These are phyloP conservation scores for Cicer bijugum DNA, from an alignment of 306 rosid species.

Conservation along the genomic window DNA sequence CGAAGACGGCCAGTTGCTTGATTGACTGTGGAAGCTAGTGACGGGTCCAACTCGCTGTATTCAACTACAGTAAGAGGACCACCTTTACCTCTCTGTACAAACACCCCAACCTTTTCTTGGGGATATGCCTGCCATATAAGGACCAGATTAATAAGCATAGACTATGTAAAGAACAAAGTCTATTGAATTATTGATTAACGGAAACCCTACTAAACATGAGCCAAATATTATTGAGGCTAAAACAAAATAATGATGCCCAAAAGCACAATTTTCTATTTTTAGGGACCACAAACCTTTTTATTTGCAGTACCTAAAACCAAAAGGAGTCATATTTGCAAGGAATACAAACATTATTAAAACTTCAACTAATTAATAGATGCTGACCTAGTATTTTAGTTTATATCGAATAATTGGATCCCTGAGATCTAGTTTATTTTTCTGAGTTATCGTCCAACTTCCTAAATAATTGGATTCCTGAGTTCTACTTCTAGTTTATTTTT, in stretches of 20 bases:
- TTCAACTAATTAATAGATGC: constrained; percentile 12
- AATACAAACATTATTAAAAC: background rate
- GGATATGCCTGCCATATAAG: constrained; percentile 81
- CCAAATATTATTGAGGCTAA: background rate
- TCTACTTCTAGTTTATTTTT: background rate
- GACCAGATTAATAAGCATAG: constrained; percentile 35
- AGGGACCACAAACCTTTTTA: background rate
- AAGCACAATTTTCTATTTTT: background rate
- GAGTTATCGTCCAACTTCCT: constrained; percentile 9
- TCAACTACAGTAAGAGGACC: constrained; percentile 97
- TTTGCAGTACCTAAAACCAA: background rate
- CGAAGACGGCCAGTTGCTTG: constrained; percentile 97
- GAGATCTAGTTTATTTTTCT: background rate
- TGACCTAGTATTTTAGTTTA: constrained; percentile 25
- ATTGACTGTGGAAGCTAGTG: constrained; percentile 85
- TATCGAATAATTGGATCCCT: constrained; percentile 15
- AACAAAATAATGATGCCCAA: background rate
- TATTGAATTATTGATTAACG: constrained; percentile 13
- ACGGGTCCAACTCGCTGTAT: constrained; percentile 84
- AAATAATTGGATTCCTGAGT: background rate
- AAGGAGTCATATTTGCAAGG: constrained; percentile 11
- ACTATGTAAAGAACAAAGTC: constrained; percentile 7
- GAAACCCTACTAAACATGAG: background rate
- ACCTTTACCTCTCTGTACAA: constrained; percentile 93
- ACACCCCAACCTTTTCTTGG: constrained; percentile 98